Evolutionary conservation across 768 basidiomycete genomes (phyloP), one percentile per base, ranked within the genome.

Genomic region (Rhizopogon vulgaris): DNA sequence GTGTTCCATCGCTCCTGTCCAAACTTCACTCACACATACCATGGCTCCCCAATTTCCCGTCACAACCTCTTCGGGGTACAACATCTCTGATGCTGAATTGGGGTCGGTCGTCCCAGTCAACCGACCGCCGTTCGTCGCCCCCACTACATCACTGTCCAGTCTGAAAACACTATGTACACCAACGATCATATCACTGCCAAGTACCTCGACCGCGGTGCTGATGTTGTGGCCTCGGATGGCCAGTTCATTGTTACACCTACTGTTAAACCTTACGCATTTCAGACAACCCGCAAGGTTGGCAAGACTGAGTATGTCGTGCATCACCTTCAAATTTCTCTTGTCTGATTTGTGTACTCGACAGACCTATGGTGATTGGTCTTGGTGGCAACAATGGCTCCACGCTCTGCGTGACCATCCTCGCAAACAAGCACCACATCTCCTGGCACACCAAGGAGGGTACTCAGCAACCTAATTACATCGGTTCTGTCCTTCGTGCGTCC

Each of bases 351-450:
- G 22, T 38, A 17, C 3, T 0, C 34, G n/a, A 46, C 56, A 97
- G 95, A 51, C 78, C 98, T 57, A 87, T 99, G 89, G 87, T 99
- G 82, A 86, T 98, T 60, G 96, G 96, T 54, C 72, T 94, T 52
- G 94, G 94, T 52, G 95, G 96, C 48, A 99, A 99, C 80, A 99
- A 99, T 65, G 96, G 95, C 48, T 80, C 88, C 45, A 98, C 95
- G 25, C 79, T 98, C 45, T 86, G 84, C 56, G 94, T 95, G 11
- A 96, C 94, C 55, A 84, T 97, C 67, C 82, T 96, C 60, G 96
- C 96, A 62, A 98, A 98, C 78, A 85, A 84, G 60, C 88, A 98
- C 76, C 84, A 89, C 69, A 92, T 98, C 69, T 72, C 78, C 54
- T 99, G 95, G 96, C 82, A 83, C 72, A 98, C 94, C 71, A 97